Conservation (phyloP, 2,329 filamentous ascomycete genomes). For the Pestalotiopsis sp. region DNA sequence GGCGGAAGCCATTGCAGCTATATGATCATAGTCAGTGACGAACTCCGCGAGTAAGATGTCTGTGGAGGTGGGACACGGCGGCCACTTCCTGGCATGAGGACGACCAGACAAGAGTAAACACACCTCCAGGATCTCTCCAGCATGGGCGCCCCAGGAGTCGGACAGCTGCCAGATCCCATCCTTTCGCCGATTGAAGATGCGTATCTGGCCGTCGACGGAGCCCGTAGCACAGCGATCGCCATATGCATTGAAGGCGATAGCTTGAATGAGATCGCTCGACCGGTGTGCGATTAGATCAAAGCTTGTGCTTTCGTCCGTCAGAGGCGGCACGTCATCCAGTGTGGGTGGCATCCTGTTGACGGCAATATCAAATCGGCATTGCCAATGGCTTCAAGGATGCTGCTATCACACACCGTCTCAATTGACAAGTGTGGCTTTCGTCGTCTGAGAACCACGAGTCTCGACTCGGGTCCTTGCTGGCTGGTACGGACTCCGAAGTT, state of each 20-base stretch:
- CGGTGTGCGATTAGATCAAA: slow-evolving; percentile 70
- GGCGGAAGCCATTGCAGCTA: slow-evolving; percentile 93
- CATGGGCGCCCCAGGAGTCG: slow-evolving; percentile 88
- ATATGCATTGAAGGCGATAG: slow-evolving; percentile 88
- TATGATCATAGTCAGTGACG: slow-evolving; percentile 13
- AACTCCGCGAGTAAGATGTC: not conserved
- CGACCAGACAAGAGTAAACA: not conserved
- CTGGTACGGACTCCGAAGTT: not conserved
- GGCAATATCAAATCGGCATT: not conserved
- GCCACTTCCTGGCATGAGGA: not conserved
- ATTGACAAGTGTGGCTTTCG: not conserved
- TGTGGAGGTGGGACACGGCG: not conserved
- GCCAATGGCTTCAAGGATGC: not conserved
- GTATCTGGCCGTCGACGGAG: slow-evolving; percentile 88
- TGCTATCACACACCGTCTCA: not conserved
- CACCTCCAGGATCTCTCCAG: slow-evolving; percentile 87
- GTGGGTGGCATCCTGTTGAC: slow-evolving; percentile 10
- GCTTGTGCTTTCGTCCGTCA: slow-evolving; percentile 42
- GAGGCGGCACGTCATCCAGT: slow-evolving; percentile 12
- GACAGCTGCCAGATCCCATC: slow-evolving; percentile 76
- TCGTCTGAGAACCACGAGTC: not conserved
- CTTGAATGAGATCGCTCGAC: slow-evolving; percentile 78
- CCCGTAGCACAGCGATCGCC: slow-evolving; percentile 89
- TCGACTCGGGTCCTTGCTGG: too few species aligned
- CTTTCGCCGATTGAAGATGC: slow-evolving; percentile 83